These are phyloP conservation scores for Blastosporella zonata DNA, from an alignment of 1,284 basidiomycete species.

Conservation along the genomic window DNA sequence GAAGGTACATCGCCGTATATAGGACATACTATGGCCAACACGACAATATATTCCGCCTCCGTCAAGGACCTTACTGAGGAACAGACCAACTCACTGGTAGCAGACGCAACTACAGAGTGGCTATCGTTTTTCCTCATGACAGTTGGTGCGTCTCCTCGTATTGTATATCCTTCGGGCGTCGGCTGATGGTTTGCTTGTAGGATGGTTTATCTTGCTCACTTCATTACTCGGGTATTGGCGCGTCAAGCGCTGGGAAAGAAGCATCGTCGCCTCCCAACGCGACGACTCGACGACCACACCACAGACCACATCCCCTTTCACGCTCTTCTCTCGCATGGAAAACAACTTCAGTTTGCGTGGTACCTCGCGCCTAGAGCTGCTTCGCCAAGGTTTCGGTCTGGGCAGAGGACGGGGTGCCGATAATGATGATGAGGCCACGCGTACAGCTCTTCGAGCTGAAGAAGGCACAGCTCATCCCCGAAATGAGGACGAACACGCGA, in stretches of 20 bases:
- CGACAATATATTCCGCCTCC: constrained; percentile 23
- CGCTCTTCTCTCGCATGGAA: constrained; percentile 40
- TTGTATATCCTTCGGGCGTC: neutral
- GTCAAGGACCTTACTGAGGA: constrained; percentile 32
- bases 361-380: constrained; percentile 43
- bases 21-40: constrained; percentile 25
- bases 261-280: constrained; percentile 59
- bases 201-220: constrained; percentile 91
- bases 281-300: constrained; percentile 28
- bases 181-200: constrained; percentile 29
- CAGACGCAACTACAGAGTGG: constrained; percentile 77
- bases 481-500: constrained; percentile 21
- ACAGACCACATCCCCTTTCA: constrained; percentile 21
- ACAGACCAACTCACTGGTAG: constrained; percentile 37
- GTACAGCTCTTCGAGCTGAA: constrained; percentile 20
- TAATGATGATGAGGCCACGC: constrained; percentile 26
- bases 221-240: constrained; percentile 89
- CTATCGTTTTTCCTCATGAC: constrained; percentile 94
- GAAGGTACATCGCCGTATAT: constrained; percentile 46
- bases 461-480: constrained; percentile 15
- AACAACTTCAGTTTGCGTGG: constrained; percentile 43
- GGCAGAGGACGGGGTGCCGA: constrained; percentile 23
- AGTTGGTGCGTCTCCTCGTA: constrained; percentile 49
- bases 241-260: constrained; percentile 84
- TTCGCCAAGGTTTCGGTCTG: constrained; percentile 53